Base-by-base conservation (phyloP, 2,329 filamentous ascomycete species). In the Pyrenochaeta sp. region DNA sequence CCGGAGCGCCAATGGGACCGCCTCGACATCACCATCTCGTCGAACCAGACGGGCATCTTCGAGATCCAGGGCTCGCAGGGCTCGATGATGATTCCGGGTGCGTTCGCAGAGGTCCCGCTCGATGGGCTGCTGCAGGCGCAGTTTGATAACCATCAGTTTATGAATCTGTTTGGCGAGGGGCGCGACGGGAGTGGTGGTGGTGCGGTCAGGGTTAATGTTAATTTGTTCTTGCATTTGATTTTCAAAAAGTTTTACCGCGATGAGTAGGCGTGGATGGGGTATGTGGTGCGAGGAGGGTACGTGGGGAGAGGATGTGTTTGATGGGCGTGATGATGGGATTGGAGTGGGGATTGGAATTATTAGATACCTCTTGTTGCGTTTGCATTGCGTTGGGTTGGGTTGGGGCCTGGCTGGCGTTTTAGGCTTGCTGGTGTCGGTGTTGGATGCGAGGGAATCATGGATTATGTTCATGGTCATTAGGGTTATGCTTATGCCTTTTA, bases 221-320 rank as follows among this genome's bases (percentile, higher is more conserved):
- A 99, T 77, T 73, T 99, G 66, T 84, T 99, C 75, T 79, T 99
- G 78, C 94, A 99, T 80, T 79, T 97, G 72, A 83, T 99, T 59
- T 97, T 97, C 80, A 96, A 95, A 83, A 99, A 99, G 81, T 99
- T 99, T 73, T 99, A 99, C 55, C 65, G 74, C 50, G 76, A 79
- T 34, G 57, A 60, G 44, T 65, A 48, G 41, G 30, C n/a, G 26
- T 27, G 14, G 6, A 27, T 10, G 24, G 10, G 24, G 24, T 27
- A 27, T 6, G 24, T 27, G 14, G 24, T 6, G 24, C 6, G 15
- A 18, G n/a, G 29, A 19, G 8, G n/a, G n/a, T n/a, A n/a, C n/a
- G n/a, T n/a, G n/a, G n/a, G n/a, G n/a, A n/a, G n/a, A n/a, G n/a
- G n/a, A n/a, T n/a, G n/a, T n/a, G n/a, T n/a, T n/a, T n/a, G n/a